phyloP scores from a whole-genome alignment of 345 rosid species.

The Eucalyptus pumila region DNA sequence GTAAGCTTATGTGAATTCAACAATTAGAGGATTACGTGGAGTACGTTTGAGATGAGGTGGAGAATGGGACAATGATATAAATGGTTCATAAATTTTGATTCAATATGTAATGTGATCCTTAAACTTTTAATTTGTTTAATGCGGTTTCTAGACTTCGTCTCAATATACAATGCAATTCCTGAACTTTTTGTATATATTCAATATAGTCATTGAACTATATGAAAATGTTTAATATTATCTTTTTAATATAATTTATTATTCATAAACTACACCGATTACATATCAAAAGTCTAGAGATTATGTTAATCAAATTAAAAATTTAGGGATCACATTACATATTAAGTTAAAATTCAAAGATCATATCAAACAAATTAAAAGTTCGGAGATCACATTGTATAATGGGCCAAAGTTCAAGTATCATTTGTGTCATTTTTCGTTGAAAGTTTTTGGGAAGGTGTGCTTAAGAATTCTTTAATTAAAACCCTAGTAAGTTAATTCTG shows the following conservation, averaged over 20 bases:
- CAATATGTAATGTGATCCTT: accelerated
- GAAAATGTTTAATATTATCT: no score
- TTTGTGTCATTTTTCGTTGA: not conserved
- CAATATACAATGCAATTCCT: accelerated
- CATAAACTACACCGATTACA: no score
- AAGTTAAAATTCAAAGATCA: no score
- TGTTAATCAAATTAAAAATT: no score
- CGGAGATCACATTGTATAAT: accelerated
- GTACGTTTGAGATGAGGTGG: not conserved
- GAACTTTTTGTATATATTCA: accelerated
- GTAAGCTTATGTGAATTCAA: not conserved
- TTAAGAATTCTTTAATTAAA: not conserved
- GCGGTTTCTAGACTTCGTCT: accelerated
- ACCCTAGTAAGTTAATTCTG: not conserved
- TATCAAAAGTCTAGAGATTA: not conserved
- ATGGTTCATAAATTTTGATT: accelerated
- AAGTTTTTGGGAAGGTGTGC: not conserved
- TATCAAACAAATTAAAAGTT: no score
- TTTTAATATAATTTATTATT: no score
- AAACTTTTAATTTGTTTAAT: no score
- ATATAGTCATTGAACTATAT: no score
- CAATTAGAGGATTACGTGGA: no score
- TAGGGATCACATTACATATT: not conserved
- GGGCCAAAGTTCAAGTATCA: accelerated
- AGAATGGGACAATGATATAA: not conserved